Base-by-base conservation (phyloP, 2,329 filamentous ascomycete species). In the Phoma sp. region DNA sequence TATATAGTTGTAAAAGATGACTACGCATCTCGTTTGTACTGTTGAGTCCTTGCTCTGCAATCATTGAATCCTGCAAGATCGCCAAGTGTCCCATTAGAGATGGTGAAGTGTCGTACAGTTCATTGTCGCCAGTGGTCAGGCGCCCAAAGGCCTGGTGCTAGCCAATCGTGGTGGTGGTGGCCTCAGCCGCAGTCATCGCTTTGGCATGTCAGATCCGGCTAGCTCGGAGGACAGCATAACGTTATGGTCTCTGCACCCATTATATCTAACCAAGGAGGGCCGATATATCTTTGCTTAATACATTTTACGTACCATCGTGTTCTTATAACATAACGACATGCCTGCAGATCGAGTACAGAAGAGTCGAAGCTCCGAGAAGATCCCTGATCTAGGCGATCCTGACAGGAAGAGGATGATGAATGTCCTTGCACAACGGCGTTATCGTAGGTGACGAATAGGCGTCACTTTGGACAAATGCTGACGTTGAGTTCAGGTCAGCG, bases 351-450 rank as follows among this genome's bases (percentile, higher is more conserved):
- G 52, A 13, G 55, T 54, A n/a, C 62, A 49, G 30, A 69, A 66
- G 42, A 60, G 59, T 25, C 63, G 59, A 29, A 66, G 56, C n/a
- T 51, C 60, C 8, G 52, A 58, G 22, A 42, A 47, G 3, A 60
- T 71, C 8, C 69, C 69, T 25, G 48, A 57, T 6, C 39, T 41
- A 11, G 68, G 69, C 4, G 57, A 70, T 53, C 69, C 69, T 4
- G 69, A 72, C 39, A 57, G 69, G 30, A 70, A 70, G 54, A 58
- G 69, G 37, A 61, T 70, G 38, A 52, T 72, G 4, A 72, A 70
- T 52, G 66, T 72, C 0, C 44, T 72, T 5, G 69, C 68, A 4
- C 69, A 72, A 42, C 61, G 69, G 35, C 59, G 69, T 62, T 72
- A 72, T 45, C 64, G 67, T 70, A 57, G 32, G 67, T 54, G 0